Evolutionary conservation across 1,139 yeast species (phyloP).

Genomic region (Debaryomycetaceae sp.): DNA sequence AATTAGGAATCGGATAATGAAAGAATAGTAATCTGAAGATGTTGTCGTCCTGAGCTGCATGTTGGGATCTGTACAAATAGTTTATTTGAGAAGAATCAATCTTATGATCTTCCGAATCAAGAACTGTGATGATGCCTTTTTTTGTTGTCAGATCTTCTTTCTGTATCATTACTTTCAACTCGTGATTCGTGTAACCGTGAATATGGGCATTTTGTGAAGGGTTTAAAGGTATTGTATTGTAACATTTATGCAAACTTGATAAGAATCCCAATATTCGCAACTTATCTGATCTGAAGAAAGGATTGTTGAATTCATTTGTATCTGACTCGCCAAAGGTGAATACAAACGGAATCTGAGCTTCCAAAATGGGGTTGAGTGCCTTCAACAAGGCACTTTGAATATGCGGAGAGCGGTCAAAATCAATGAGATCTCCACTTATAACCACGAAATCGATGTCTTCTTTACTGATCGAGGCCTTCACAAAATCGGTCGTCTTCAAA

Average conservation of each 20-base stretch:
- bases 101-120: slow-evolving; percentile 30
- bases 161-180: slow-evolving; percentile 18
- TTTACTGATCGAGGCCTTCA: slow-evolving; percentile 20
- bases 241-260: slow-evolving; percentile 37
- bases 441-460: slow-evolving; percentile 38
- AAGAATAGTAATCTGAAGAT: slow-evolving; percentile 40
- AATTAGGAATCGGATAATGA: slow-evolving; percentile 52
- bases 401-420: slow-evolving; percentile 22
- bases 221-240: slow-evolving; percentile 19
- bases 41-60: slow-evolving; percentile 9
- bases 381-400: slow-evolving; percentile 35
- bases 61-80: slow-evolving; percentile 22
- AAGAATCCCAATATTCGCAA: slow-evolving; percentile 16
- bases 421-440: slow-evolving; percentile 42
- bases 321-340: slow-evolving; percentile 42
- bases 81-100: slow-evolving; percentile 33
- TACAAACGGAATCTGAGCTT: slow-evolving; percentile 28
- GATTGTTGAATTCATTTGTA: slow-evolving; percentile 8
- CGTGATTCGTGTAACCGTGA: slow-evolving; percentile 39
- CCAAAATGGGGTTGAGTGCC: slow-evolving; percentile 33
- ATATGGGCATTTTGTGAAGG: background rate
- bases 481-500: slow-evolving; percentile 26
- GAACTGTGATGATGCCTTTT: slow-evolving; percentile 26
- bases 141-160: background rate
- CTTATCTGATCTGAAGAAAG: slow-evolving; percentile 9